Conservation (phyloP, 306 rosid genomes). For the Vachellia pachyceras region DNA sequence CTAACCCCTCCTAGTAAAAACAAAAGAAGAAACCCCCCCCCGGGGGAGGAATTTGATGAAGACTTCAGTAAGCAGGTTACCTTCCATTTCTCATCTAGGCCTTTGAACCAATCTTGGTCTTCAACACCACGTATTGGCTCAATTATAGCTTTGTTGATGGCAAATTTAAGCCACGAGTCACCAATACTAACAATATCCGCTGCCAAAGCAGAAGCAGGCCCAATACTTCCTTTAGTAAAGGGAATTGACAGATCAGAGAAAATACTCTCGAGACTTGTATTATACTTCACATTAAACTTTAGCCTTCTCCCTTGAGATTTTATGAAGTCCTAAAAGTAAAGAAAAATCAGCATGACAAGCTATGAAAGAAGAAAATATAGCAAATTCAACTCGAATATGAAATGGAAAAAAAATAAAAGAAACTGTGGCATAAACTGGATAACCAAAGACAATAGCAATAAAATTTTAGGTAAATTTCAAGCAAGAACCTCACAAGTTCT, state of each 20-base stretch:
- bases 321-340: conserved; percentile 71
- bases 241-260: conserved; percentile 68
- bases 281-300: conserved; percentile 63
- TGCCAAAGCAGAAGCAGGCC: conserved; percentile 67
- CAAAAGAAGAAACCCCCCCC: no score
- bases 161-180: conserved; percentile 87
- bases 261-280: conserved; percentile 67
- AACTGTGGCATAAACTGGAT: neutral
- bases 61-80: conserved; percentile 60
- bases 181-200: conserved; percentile 85
- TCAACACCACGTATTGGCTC: conserved; percentile 77
- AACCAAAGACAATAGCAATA: neutral
- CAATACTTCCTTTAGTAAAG: conserved; percentile 52
- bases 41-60: no score
- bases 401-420: conserved; percentile 25
- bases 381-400: conserved; percentile 18
- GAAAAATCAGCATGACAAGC: conserved; percentile 22
- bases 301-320: conserved; percentile 81
- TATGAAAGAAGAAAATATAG: conserved; percentile 4
- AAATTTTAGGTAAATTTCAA: conserved; percentile 13
- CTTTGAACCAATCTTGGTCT: conserved; percentile 88
- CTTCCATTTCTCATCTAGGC: conserved; percentile 83
- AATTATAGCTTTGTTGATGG: conserved; percentile 68
- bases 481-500: conserved; percentile 12
- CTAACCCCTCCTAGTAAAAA: no score